Percentiles rank a stretch among this genome's conserved stretches.
Conservation (phyloP, 805 yeast genomes). For the Hanseniaspora valbyensis region DNA sequence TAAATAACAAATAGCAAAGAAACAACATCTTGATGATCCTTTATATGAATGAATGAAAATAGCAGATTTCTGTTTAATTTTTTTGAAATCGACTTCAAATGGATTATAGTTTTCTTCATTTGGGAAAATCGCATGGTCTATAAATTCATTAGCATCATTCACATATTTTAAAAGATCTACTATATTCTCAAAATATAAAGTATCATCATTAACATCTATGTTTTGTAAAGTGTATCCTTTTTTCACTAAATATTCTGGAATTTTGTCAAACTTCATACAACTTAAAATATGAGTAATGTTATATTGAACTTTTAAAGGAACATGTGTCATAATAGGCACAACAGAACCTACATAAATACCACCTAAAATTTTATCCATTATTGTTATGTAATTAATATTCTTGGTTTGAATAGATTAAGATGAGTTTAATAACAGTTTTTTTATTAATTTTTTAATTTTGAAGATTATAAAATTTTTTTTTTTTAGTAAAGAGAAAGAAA, state of each 20-base stretch:
- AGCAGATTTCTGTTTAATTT: constrained; percentile 32
- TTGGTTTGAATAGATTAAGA: too few relatives aligned
- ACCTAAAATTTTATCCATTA: constrained; percentile 57
- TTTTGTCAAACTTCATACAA: constrained; percentile 52
- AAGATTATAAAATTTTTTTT: too few relatives aligned
- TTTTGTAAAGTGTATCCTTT: constrained; percentile 44
- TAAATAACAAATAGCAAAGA: constrained; percentile 76
- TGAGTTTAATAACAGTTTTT: too few relatives aligned
- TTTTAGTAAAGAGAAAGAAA: too few relatives aligned
- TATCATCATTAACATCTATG: constrained; percentile 55
- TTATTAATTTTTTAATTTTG: too few relatives aligned
- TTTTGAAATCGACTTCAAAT: constrained; percentile 24
- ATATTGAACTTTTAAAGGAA: constrained; percentile 40
- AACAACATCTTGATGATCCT: constrained; percentile 83
- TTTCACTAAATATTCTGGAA: constrained; percentile 36
- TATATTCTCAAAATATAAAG: constrained; percentile 33
- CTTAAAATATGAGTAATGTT: constrained; percentile 66
- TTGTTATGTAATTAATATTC: too few relatives aligned
- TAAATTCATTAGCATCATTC: constrained; percentile 51
- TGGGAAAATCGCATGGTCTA: constrained; percentile 50
- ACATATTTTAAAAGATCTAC: constrained; percentile 56
- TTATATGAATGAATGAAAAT: constrained; percentile 71
- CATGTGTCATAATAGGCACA: constrained; percentile 46
- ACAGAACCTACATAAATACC: constrained; percentile 66
- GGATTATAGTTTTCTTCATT: constrained; percentile 29